A percentile compares a stretch with the other conserved stretches of the same genome.
These are phyloP conservation scores for Ophiocordyceps sinensis DNA, from an alignment of 2,329 filamentous ascomycete species.

Conservation along the genomic window DNA sequence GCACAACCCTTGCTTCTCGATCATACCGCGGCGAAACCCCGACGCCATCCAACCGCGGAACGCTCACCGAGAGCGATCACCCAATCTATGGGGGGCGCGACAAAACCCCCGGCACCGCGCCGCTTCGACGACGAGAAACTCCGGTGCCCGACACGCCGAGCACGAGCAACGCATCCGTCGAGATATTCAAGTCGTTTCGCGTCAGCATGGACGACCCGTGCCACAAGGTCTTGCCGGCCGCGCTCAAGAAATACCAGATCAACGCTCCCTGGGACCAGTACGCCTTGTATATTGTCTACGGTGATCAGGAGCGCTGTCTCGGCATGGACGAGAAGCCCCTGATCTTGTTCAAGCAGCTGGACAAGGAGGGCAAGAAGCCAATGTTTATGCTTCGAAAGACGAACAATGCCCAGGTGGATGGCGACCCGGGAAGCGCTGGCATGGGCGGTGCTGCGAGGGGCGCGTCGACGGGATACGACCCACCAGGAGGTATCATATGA, in stretches of 20 bases:
- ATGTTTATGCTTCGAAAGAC: constrained; percentile 94
- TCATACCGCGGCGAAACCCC: constrained; percentile 44
- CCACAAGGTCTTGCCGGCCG: constrained; percentile 90
- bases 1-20: constrained; percentile 44
- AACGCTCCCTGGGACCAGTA: constrained; percentile 96
- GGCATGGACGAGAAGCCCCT: constrained; percentile 86
- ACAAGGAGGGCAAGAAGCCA: constrained; percentile 92
- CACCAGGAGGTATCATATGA: constrained; percentile 46
- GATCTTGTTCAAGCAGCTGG: constrained; percentile 92
- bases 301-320: constrained; percentile 91
- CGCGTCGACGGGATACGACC: constrained; percentile 35
- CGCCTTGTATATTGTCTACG: constrained; percentile 94
- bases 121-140: constrained; percentile 45
- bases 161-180: constrained; percentile 50
- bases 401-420: constrained; percentile 37
- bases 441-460: constrained; percentile 30
- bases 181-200: constrained; percentile 98
- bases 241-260: constrained; percentile 96
- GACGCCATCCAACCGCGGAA: constrained; percentile 38
- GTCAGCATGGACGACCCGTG: constrained; percentile 97
- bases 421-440: constrained; percentile 39
- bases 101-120: constrained; percentile 15
- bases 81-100: constrained; percentile 15
- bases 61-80: constrained; percentile 36
- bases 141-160: constrained; percentile 47